Base-by-base conservation (phyloP, 2,329 filamentous ascomycete species). In the Exserohilum rostratum region DNA sequence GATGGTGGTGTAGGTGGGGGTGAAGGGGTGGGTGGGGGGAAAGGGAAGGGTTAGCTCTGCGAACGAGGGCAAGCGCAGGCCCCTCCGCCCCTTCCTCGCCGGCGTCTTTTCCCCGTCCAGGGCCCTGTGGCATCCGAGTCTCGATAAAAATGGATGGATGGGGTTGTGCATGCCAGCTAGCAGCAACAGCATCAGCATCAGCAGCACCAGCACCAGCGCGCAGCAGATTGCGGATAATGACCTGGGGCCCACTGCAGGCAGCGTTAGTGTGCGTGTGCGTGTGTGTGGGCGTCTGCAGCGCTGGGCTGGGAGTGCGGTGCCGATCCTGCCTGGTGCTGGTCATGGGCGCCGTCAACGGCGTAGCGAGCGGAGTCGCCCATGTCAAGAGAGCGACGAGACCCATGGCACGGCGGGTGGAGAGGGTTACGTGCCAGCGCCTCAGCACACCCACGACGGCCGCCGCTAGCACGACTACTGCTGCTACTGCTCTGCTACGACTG, bases 261-360 rank as follows among this genome's bases (percentile, higher is more conserved):
- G 50, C 35, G 38, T 18, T 47, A 52, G 50, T 20, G 40, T 9
- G 18, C 15, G 33, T 7, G 20, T n/a, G 15, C 51, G 27, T 44
- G 27, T 44, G 22, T 25, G 22, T 4, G 22, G 4, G 22, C 7
- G 22, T 25, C 4, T 18, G 50, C 50, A 40, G n/a, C n/a, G n/a
- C n/a, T n/a, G n/a, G 18, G 50, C 34, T 45, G 33, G 39, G 48
- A 47, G 40, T 54, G 46, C 35, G 31, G 30, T 52, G 57, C 47
- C 39, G 57, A 60, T 60, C 54, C 47, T 53, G 35, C 39, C 47
- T 53, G 29, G 39, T 48, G 54, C 50, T 40, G 50, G 57, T 50
- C 31, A 48, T 50, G 46, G 42, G 33, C 53, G 7, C 22, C 54
- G 57, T 58, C 54, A 55, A 46, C 55, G 50, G 57, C 50, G 35